Evolutionary conservation across 306 rosid genomes (phyloP).

Genomic region (Medicago ruthenica): DNA sequence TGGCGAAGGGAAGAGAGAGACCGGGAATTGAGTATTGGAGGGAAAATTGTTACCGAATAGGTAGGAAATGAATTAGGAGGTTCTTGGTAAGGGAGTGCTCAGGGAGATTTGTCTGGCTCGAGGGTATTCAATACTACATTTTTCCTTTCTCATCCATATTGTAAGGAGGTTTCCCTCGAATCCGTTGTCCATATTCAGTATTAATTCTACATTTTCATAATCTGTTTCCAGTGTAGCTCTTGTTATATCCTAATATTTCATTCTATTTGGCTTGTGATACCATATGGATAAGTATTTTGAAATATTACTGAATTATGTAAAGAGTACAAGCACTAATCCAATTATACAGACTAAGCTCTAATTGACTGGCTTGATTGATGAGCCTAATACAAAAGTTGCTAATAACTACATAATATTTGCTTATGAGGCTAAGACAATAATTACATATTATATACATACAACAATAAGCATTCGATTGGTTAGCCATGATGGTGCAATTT

Average conservation of each 20-base stretch:
- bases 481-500: background rate
- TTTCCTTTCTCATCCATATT: background rate
- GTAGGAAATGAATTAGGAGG: background rate
- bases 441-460: no score
- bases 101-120: background rate
- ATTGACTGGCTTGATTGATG: background rate
- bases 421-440: background rate
- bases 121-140: background rate
- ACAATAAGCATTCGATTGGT: no score
- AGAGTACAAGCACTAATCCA: slow-evolving; percentile 10
- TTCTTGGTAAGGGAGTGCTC: background rate
- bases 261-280: background rate
- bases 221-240: background rate
- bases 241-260: background rate
- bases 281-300: background rate
- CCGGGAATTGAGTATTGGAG: no score
- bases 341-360: background rate
- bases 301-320: slow-evolving; percentile 2
- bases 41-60: background rate
- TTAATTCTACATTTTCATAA: background rate
- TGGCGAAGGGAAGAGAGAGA: background rate
- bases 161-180: background rate
- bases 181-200: background rate
- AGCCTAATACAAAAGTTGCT: slow-evolving; percentile 7
- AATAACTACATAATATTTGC: background rate